Conservation (phyloP, 129 eudicot species). For the Calendula officinalis region DNA sequence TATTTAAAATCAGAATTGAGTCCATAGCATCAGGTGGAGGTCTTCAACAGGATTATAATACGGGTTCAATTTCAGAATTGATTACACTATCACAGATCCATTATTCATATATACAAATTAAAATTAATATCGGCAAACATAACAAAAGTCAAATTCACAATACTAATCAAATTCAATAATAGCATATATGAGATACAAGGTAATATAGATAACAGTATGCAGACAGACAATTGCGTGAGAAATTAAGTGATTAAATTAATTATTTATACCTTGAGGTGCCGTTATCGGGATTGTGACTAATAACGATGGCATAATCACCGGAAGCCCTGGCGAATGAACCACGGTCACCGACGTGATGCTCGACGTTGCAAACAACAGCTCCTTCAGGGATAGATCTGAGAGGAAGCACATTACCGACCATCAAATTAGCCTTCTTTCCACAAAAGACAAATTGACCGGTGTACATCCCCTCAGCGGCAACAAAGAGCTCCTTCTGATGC, state of each 20-base stretch:
- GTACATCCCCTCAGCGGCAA: slow-evolving; percentile 60
- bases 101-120: no score
- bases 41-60: no score
- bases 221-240: neutral
- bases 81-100: no score
- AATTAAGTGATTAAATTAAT: neutral
- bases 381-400: slow-evolving; percentile 77
- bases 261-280: slow-evolving; percentile 58
- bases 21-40: no score
- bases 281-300: slow-evolving; percentile 74
- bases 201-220: neutral
- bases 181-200: neutral
- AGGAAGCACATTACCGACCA: slow-evolving; percentile 73
- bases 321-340: slow-evolving; percentile 78
- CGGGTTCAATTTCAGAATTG: no score
- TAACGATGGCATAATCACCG: slow-evolving; percentile 76
- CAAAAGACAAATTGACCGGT: slow-evolving; percentile 79
- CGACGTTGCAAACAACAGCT: slow-evolving; percentile 79
- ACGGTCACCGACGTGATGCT: slow-evolving; percentile 82
- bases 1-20: no score
- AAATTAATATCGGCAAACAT: no score
- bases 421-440: slow-evolving; percentile 69
- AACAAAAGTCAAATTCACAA: no score
- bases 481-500: slow-evolving; percentile 81
- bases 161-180: no score